phyloP scores from a whole-genome alignment of 2,329 filamentous ascomycete species.

The Aspergillaceae sp. region DNA sequence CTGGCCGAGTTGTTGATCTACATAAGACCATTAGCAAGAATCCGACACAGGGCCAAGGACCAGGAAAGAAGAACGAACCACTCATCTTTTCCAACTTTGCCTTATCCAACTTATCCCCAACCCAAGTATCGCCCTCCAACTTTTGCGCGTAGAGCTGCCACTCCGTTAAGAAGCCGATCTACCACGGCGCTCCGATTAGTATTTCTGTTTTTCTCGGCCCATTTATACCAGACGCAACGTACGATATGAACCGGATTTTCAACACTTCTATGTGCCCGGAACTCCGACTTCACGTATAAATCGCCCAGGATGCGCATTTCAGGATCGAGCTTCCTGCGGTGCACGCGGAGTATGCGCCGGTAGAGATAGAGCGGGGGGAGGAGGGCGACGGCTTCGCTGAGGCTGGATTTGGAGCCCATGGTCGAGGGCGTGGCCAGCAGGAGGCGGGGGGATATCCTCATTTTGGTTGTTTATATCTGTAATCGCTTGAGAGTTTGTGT shows the following conservation, averaged over 20 bases:
- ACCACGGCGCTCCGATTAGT: too few relatives aligned
- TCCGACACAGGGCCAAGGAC: too few relatives aligned
- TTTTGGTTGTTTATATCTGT: constrained; percentile 18
- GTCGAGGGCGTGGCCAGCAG: constrained; percentile 34
- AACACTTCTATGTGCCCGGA: constrained; percentile 69
- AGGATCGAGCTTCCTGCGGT: constrained; percentile 65
- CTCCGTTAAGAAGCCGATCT: constrained; percentile 93
- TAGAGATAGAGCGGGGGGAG: constrained; percentile 86
- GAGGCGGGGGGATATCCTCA: constrained; percentile 29
- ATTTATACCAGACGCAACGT: too few relatives aligned
- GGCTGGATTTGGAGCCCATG: constrained; percentile 32
- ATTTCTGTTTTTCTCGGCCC: too few relatives aligned
- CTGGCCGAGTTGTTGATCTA: constrained; percentile 88
- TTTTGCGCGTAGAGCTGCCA: constrained; percentile 95
- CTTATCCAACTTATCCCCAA: constrained; percentile 73
- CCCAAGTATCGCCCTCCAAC: constrained; percentile 79
- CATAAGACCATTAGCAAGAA: too few relatives aligned
- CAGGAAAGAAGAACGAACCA: constrained; percentile 47
- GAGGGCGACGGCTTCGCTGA: constrained; percentile 53
- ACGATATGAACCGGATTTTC: constrained; percentile 92
- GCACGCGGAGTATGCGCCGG: constrained; percentile 73
- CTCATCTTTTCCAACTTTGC: constrained; percentile 88
- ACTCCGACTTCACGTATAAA: constrained; percentile 88
- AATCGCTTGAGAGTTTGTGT: too few relatives aligned
- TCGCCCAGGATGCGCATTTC: constrained; percentile 79